phyloP scores from a whole-genome alignment of 768 basidiomycete species.

The Boletus vermiculosoides region DNA sequence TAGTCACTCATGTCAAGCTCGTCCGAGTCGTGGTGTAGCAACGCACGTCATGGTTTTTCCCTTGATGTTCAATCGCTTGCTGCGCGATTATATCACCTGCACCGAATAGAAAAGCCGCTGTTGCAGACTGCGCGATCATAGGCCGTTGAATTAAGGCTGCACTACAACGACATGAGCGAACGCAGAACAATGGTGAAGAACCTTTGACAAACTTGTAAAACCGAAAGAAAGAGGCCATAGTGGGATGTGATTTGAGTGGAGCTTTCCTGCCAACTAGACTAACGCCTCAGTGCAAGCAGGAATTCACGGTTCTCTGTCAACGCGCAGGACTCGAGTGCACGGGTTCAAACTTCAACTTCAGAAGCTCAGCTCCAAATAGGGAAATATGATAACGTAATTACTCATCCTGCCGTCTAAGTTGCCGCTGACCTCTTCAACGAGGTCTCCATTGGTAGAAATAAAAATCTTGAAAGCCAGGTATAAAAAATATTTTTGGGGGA shows the following conservation, averaged over 20 bases:
- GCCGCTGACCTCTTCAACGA: neutral
- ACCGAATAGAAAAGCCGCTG: slow-evolving; percentile 68
- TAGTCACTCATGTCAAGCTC: neutral
- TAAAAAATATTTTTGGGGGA: neutral
- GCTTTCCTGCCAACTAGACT: neutral
- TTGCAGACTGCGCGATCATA: slow-evolving; percentile 56
- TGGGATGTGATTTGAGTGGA: neutral
- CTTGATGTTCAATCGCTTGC: slow-evolving; percentile 74
- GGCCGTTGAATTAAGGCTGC: slow-evolving; percentile 60
- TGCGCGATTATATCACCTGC: slow-evolving; percentile 83
- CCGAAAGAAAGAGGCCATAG: slow-evolving; percentile 46
- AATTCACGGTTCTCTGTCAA: neutral
- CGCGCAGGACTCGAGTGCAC: neutral
- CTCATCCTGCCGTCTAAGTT: too few relatives aligned
- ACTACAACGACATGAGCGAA: slow-evolving; percentile 36
- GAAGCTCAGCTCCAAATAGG: neutral
- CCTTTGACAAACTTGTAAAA: slow-evolving; percentile 40
- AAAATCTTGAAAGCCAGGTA: neutral
- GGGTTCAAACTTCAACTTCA: neutral
- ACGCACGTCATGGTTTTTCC: slow-evolving; percentile 73
- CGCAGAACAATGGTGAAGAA: neutral
- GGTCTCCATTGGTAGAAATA: neutral
- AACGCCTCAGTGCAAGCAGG: neutral
- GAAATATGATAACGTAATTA: neutral
- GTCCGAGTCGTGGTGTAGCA: neutral